These are phyloP conservation scores for Wickerhamiella brachini DNA, from an alignment of 805 yeast genomes.

Conservation along the genomic window DNA sequence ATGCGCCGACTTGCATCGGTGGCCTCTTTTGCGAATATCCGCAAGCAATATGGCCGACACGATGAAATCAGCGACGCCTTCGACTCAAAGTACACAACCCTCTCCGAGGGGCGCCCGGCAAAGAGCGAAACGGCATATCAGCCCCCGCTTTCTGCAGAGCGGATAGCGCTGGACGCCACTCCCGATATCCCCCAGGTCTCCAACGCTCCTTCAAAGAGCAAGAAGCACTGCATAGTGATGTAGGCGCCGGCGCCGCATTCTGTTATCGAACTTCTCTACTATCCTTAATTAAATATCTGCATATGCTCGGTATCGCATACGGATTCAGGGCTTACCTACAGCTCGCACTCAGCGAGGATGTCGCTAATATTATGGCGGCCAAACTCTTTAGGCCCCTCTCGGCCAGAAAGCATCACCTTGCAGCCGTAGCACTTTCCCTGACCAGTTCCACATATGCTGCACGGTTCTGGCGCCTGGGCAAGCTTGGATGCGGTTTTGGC, in stretches of 20 bases:
- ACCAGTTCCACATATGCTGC: slow-evolving; percentile 10
- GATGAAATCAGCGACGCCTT: not conserved
- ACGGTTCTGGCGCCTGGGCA: slow-evolving; percentile 13
- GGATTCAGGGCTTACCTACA: too few species aligned
- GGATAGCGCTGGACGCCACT: not conserved
- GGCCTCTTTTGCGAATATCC: not conserved
- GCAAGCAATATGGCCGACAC: not conserved
- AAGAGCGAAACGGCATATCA: not conserved
- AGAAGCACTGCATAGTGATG: not conserved
- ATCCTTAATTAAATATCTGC: not conserved
- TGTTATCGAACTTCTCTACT: not conserved
- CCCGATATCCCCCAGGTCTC: not conserved
- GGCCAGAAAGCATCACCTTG: slow-evolving; percentile 2
- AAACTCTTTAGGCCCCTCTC: not conserved
- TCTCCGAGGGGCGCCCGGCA: not conserved
- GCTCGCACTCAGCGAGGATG: slow-evolving; percentile 3
- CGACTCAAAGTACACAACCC: not conserved
- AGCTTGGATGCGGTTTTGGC: slow-evolving; percentile 78
- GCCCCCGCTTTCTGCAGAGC: not conserved
- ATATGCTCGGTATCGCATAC: too few species aligned
- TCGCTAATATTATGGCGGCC: not conserved
- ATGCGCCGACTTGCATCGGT: slow-evolving; percentile 6
- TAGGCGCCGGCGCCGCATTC: not conserved
- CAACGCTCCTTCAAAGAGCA: not conserved
- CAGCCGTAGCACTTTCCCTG: slow-evolving; percentile 16